Evolutionary conservation across 768 basidiomycete species (phyloP).

Genomic region (Psilocybe azurescens): DNA sequence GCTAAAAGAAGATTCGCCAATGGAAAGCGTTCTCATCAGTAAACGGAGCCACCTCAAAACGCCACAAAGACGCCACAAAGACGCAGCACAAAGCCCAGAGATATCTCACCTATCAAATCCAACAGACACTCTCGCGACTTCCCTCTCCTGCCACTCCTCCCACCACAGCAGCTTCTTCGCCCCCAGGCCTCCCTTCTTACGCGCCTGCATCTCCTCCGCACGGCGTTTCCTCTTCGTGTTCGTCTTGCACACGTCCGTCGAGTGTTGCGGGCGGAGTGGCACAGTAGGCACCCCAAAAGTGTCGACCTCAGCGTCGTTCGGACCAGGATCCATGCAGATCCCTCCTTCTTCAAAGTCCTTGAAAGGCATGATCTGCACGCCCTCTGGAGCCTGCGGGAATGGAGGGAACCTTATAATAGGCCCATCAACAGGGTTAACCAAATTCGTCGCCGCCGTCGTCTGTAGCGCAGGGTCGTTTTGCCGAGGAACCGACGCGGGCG

Average conservation of each 20-base stretch:
- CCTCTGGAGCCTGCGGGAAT: conserved; percentile 47
- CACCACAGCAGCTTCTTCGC: conserved; percentile 53
- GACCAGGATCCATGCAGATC: conserved; percentile 34
- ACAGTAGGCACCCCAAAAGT: conserved; percentile 72
- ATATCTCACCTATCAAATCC: conserved; percentile 57
- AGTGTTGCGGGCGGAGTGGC: conserved; percentile 51
- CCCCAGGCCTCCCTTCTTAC: conserved; percentile 22
- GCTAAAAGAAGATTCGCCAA: conserved; percentile 35
- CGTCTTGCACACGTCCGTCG: conserved; percentile 60
- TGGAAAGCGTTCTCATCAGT: not conserved
- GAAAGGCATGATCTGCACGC: conserved; percentile 49
- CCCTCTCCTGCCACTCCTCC: conserved; percentile 73
- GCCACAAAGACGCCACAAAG: not conserved
- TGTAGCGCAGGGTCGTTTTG: not conserved
- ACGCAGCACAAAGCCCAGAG: not conserved
- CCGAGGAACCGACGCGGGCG: not conserved
- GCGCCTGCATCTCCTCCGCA: conserved; percentile 21
- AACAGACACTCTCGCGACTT: conserved; percentile 48
- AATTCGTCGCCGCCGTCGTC: not conserved
- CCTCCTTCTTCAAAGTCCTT: conserved; percentile 45
- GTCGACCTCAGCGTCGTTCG: conserved; percentile 67
- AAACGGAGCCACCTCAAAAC: not conserved
- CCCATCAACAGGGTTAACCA: conserved; percentile 18
- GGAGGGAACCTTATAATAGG: conserved; percentile 47
- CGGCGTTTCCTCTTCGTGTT: conserved; percentile 50